Evolutionary conservation across 2,329 filamentous ascomycete genomes (phyloP).

Genomic region (Aspergillus floridensis): DNA sequence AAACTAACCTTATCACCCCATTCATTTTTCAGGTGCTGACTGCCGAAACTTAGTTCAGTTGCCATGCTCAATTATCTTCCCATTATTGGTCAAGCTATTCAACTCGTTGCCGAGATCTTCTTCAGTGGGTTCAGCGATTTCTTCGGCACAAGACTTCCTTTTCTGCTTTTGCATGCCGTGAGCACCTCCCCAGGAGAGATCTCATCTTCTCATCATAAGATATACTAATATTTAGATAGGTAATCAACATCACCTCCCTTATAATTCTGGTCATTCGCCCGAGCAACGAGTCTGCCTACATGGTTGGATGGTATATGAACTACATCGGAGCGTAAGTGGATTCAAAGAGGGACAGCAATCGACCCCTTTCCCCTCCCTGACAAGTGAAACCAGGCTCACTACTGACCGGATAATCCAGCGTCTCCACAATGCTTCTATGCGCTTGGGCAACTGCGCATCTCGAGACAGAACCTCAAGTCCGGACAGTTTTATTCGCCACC

Average conservation of each 20-base stretch:
- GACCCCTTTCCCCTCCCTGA: background rate
- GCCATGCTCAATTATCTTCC: slow-evolving; percentile 7
- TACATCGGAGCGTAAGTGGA: slow-evolving; percentile 8
- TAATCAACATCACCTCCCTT: slow-evolving; percentile 5
- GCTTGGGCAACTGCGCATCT: slow-evolving; percentile 10
- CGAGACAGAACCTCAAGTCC: slow-evolving; percentile 4
- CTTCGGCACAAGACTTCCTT: slow-evolving; percentile 1
- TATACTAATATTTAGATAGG: background rate
- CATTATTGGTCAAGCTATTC: slow-evolving; percentile 5
- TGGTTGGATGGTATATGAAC: slow-evolving; percentile 11
- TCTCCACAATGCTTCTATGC: slow-evolving; percentile 9
- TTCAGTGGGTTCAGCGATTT: slow-evolving; percentile 7
- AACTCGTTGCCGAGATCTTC: slow-evolving; percentile 6
- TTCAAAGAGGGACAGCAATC: background rate
- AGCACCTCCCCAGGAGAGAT: background rate
- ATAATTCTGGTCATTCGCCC: slow-evolving; percentile 4
- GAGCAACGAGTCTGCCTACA: slow-evolving; percentile 5
- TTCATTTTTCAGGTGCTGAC: background rate
- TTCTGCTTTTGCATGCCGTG: background rate
- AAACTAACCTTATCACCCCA: background rate
- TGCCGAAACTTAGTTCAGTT: background rate
- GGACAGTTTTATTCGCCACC: slow-evolving; percentile 9
- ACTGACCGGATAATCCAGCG: background rate
- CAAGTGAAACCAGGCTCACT: background rate
- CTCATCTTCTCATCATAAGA: background rate